A percentile compares a stretch with the other conserved stretches of the same genome.
Evolutionary conservation across 2,329 filamentous ascomycete genomes (phyloP).

Genomic region (Fusarium miscanthi): DNA sequence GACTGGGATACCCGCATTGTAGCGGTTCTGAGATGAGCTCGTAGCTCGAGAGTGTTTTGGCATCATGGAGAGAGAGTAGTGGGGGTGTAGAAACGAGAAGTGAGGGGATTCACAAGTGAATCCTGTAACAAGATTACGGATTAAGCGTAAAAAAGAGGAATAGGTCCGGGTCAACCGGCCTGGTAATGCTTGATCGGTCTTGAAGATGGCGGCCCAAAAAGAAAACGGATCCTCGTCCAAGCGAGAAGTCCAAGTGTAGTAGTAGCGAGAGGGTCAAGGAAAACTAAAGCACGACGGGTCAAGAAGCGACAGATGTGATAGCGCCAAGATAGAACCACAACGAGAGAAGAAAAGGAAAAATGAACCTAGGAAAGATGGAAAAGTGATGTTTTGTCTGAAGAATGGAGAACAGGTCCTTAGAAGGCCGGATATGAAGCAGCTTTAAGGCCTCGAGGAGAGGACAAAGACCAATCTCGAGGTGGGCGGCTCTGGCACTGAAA

Average conservation of each 20-base stretch:
- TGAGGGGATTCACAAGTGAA: constrained; percentile 26
- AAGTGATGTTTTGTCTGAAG: constrained; percentile 38
- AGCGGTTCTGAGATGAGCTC: constrained; percentile 49
- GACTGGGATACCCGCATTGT: constrained; percentile 50
- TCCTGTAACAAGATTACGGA: constrained; percentile 42
- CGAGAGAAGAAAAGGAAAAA: constrained; percentile 37
- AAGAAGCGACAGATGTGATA: constrained; percentile 42
- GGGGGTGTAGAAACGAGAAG: constrained; percentile 21
- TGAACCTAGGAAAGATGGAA: constrained; percentile 15
- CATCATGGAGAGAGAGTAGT: constrained; percentile 49
- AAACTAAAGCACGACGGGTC: constrained; percentile 34
- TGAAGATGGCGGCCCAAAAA: constrained; percentile 30
- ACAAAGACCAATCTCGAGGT: constrained; percentile 46
- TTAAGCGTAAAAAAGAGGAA: constrained; percentile 41
- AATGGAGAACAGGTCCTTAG: constrained; percentile 39
- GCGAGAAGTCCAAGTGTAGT: constrained; percentile 27
- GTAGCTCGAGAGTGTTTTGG: constrained; percentile 58
- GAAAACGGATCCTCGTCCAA: constrained; percentile 35
- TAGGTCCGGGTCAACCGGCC: constrained; percentile 45
- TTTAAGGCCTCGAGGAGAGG: constrained; percentile 44
- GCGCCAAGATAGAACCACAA: constrained; percentile 45
- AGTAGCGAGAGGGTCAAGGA: constrained; percentile 30
- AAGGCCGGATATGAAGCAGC: constrained; percentile 47
- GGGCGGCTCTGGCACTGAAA: constrained; percentile 49
- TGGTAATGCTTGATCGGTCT: constrained; percentile 38